Percentiles rank a stretch among this genome's conserved stretches.
phyloP scores from a whole-genome alignment of 2,329 filamentous ascomycete species.

The Stemphylium beticola region DNA sequence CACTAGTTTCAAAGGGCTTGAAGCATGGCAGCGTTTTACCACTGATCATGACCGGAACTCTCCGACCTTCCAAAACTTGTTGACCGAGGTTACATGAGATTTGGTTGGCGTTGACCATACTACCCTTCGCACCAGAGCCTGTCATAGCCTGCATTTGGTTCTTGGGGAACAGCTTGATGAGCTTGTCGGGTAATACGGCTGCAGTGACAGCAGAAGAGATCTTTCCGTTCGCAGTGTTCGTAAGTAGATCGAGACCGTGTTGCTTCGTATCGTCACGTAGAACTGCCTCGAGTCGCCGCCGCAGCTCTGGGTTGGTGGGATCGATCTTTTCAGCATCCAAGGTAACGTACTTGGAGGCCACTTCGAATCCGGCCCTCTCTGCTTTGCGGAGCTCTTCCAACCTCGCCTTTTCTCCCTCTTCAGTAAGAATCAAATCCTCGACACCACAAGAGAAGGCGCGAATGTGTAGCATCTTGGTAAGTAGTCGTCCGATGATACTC shows the following conservation, averaged over 20 bases:
- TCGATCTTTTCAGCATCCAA: slow-evolving; percentile 69
- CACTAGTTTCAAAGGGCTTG: slow-evolving; percentile 85
- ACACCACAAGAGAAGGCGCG: slow-evolving; percentile 96
- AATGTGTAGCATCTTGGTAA: slow-evolving; percentile 92
- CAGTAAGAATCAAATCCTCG: slow-evolving; percentile 88
- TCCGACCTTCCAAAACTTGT: slow-evolving; percentile 91
- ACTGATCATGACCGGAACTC: slow-evolving; percentile 97
- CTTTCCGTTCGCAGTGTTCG: slow-evolving; percentile 71
- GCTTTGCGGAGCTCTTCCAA: slow-evolving; percentile 72
- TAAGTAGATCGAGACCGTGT: slow-evolving; percentile 84
- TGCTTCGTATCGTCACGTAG: slow-evolving; percentile 91
- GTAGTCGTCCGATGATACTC: slow-evolving; percentile 83
- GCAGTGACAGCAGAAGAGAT: slow-evolving; percentile 81
- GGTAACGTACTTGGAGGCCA: slow-evolving; percentile 88
- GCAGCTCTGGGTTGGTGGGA: slow-evolving; percentile 73
- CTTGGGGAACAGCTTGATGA: slow-evolving; percentile 90
- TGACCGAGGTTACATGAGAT: slow-evolving; percentile 98
- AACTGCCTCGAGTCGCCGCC: slow-evolving; percentile 83
- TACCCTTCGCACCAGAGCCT: slow-evolving; percentile 92
- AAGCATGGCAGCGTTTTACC: slow-evolving; percentile 96
- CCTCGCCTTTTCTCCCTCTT: slow-evolving; percentile 75
- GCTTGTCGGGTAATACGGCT: slow-evolving; percentile 77
- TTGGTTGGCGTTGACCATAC: slow-evolving; percentile 89
- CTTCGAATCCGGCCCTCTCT: slow-evolving; percentile 72
- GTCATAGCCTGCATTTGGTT: slow-evolving; percentile 99